phyloP scores from a whole-genome alignment of 139 green algal species.

The Pleodorina starrii region DNA sequence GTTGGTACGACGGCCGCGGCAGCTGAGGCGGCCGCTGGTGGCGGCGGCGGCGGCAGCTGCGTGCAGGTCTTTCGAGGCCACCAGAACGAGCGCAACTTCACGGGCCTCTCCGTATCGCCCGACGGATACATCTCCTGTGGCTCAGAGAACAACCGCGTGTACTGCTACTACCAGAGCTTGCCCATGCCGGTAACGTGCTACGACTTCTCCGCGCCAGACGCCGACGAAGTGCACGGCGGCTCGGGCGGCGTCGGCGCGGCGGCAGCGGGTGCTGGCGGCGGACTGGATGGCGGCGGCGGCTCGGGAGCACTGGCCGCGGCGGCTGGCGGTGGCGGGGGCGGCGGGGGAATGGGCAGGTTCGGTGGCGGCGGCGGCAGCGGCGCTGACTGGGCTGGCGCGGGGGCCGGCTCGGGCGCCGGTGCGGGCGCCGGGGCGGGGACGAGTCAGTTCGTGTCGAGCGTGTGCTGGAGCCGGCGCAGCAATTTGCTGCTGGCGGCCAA shows the following conservation, averaged over 20 bases:
- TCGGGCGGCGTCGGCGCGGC: not conserved
- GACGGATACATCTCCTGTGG: slow-evolving; percentile 86
- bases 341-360: not conserved
- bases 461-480: slow-evolving; percentile 60
- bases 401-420: not conserved
- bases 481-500: slow-evolving; percentile 66
- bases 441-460: slow-evolving; percentile 62
- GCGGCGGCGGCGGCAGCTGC: not conserved
- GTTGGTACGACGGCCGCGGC: not conserved
- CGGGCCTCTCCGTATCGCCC: slow-evolving; percentile 81
- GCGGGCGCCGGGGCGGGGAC: not conserved
- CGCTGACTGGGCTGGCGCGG: not conserved
- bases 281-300: not conserved
- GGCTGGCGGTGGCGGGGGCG: not conserved
- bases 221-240: not conserved
- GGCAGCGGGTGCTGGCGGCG: not conserved
- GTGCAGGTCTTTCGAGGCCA: slow-evolving; percentile 75
- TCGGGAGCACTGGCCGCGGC: not conserved
- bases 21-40: not conserved
- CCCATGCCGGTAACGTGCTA: slow-evolving; percentile 38
- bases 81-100: slow-evolving; percentile 96
- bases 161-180: slow-evolving; percentile 62
- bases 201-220: not conserved
- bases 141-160: slow-evolving; percentile 81
- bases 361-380: not conserved